A percentile compares a stretch with the other conserved stretches of the same genome.
Evolutionary conservation across 352 stramenopile genomes (phyloP).

Genomic region (Phytophthora sansomeana): DNA sequence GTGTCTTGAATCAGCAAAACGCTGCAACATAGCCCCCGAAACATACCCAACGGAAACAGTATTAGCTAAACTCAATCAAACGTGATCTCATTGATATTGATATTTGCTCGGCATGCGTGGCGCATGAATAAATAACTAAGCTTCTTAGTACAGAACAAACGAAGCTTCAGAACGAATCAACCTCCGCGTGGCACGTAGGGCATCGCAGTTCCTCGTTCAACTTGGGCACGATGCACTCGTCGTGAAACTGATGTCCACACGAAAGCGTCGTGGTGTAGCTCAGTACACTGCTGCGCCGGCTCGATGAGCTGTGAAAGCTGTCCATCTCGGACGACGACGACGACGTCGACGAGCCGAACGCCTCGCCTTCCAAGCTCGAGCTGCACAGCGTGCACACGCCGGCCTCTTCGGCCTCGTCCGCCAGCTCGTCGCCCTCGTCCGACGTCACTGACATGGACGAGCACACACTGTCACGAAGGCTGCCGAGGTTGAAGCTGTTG

Average conservation of each 20-base stretch:
- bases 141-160: neutral
- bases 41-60: too few relatives aligned
- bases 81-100: conserved; percentile 1
- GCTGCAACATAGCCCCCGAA: too few relatives aligned
- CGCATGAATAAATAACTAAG: conserved; percentile 14
- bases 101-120: neutral
- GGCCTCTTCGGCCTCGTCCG: conserved; percentile 14
- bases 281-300: conserved; percentile 21
- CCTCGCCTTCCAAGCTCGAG: conserved; percentile 23
- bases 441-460: conserved; percentile 23
- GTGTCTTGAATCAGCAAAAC: too few relatives aligned
- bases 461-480: conserved; percentile 12
- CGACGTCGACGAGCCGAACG: conserved; percentile 4
- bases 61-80: conserved; percentile 1
- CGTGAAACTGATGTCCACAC: conserved; percentile 66
- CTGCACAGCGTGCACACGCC: conserved; percentile 29
- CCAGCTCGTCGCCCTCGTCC: conserved; percentile 27
- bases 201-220: conserved; percentile 60
- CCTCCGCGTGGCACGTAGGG: conserved; percentile 43
- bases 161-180: conserved; percentile 18
- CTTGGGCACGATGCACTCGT: conserved; percentile 64
- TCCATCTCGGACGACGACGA: conserved; percentile 2
- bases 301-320: conserved; percentile 16
- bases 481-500: conserved; percentile 13
- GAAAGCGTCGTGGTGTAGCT: conserved; percentile 52